Conservation (phyloP, 129 eudicot genomes). For the Pittosporum tobira region DNA sequence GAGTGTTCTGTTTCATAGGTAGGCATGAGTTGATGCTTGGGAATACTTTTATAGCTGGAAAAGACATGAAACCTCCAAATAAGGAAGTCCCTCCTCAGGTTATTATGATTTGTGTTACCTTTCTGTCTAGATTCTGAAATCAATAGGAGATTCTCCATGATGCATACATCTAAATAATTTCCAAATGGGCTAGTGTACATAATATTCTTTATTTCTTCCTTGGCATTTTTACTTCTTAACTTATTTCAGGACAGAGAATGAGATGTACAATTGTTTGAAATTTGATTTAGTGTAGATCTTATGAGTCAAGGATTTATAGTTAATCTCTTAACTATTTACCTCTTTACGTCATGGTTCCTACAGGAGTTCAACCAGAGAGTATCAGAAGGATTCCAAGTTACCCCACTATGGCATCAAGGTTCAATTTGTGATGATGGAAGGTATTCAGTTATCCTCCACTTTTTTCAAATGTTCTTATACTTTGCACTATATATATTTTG, state of each 20-base stretch:
- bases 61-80: constrained; percentile 50
- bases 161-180: no score
- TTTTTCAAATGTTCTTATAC: neutral
- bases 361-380: constrained; percentile 79
- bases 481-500: no score
- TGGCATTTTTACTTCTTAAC: no score
- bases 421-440: constrained; percentile 88
- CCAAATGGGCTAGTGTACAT: no score
- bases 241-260: no score
- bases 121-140: neutral
- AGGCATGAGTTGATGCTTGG: constrained; percentile 85
- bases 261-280: neutral
- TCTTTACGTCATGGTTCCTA: neutral
- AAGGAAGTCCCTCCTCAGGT: constrained; percentile 84
- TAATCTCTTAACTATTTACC: neutral
- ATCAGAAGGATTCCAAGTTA: constrained; percentile 82
- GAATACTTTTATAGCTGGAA: constrained; percentile 45
- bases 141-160: no score
- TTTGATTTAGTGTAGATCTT: neutral
- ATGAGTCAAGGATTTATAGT: neutral
- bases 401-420: constrained; percentile 98
- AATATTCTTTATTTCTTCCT: no score
- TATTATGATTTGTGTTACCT: constrained; percentile 12
- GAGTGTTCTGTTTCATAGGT: constrained; percentile 34
- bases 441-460: constrained; percentile 23